Base-by-base conservation (phyloP, 768 basidiomycete genomes). In the Brasilioporus rufonigricans region DNA sequence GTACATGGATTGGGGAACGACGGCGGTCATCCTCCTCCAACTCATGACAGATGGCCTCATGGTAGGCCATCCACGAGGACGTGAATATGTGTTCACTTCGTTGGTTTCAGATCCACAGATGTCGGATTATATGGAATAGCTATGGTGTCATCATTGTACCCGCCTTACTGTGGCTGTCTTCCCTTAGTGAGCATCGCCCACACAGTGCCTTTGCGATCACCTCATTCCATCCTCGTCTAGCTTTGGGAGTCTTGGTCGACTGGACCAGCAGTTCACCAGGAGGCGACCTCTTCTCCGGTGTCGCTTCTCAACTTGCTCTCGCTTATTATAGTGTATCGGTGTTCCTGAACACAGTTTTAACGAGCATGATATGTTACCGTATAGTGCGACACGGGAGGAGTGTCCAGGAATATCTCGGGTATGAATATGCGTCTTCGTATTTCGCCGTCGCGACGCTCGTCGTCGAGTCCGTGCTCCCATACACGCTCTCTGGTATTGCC, bases 391-490 rank as follows among this genome's bases (percentile, higher is more conserved):
- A 65, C 13, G 62, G 51, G 4, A 31, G 6, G 18, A 33, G 1
- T 1, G 38, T 63, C 19, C 51, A 36, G 24, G 31, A 54, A 13
- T 2, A 48, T 6, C 50, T 68, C 23, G 65, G 67, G 10, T 10
- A 2, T 0, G 60, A 67, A 38, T 36, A 60, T 7, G 60, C 67
- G 0, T 56, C 48, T 1, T 19, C 31, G 1, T 69, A 68, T 56
- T 60, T 62, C 27, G 14, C 44, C 9, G 18, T 50, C 33, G 45
- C 44, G 18, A 27, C 55, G 1, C 29, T 61, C 8, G 31, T 69
- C 11, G 29, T 68, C 48, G 67, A 68, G 41, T 65, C 62, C 1
- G 49, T 64, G 13, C 33, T 65, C 43, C 66, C 66, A 8, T 66
- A 50, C 47, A 69, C 65, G 13, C 14, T 69, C 27, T 56, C 53